These are phyloP conservation scores for Liquidambar formosana DNA, from an alignment of 164 flowering plant species.

Conservation along the genomic window DNA sequence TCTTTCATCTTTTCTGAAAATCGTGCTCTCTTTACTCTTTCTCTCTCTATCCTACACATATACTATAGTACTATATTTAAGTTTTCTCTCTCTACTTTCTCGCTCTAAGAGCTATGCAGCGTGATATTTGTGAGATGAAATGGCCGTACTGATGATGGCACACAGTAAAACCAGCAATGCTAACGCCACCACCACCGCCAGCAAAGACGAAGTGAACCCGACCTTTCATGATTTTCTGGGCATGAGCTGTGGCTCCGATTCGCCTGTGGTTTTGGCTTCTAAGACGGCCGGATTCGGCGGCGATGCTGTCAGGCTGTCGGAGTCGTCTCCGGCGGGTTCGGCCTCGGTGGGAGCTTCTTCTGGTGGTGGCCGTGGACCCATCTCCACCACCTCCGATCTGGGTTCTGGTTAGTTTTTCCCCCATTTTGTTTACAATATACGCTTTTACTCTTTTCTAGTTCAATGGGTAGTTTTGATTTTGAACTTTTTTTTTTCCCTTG, in stretches of 20 bases:
- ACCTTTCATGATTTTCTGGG: constrained; percentile 76
- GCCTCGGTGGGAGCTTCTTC: constrained; percentile 43
- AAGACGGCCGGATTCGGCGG: constrained; percentile 17
- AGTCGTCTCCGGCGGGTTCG: constrained; percentile 31
- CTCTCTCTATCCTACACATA: background rate
- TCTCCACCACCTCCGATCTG: constrained; percentile 59
- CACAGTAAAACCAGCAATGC: constrained; percentile 16
- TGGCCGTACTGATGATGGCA: constrained; percentile 41
- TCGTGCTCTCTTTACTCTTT: constrained; percentile 28
- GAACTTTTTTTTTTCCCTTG: too few species aligned
- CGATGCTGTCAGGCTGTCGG: constrained; percentile 18
- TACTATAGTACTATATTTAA: too few species aligned
- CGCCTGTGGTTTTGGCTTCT: constrained; percentile 21
- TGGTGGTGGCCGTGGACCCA: constrained; percentile 36
- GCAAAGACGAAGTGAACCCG: constrained; percentile 23
- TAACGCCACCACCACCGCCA: background rate
- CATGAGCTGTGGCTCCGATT: constrained; percentile 34
- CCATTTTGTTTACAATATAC: background rate
- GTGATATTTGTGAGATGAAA: constrained; percentile 21
- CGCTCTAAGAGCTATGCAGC: constrained; percentile 6
- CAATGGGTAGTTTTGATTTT: too few species aligned
- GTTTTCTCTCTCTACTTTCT: constrained; percentile 11
- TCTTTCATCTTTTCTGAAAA: constrained; percentile 23
- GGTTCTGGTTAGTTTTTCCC: constrained; percentile 51
- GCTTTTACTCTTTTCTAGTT: too few species aligned